A percentile compares a stretch with the other conserved stretches of the same genome.
These are phyloP conservation scores for Cystofilobasidium capitatum DNA, from an alignment of 768 basidiomycete species.

Conservation along the genomic window DNA sequence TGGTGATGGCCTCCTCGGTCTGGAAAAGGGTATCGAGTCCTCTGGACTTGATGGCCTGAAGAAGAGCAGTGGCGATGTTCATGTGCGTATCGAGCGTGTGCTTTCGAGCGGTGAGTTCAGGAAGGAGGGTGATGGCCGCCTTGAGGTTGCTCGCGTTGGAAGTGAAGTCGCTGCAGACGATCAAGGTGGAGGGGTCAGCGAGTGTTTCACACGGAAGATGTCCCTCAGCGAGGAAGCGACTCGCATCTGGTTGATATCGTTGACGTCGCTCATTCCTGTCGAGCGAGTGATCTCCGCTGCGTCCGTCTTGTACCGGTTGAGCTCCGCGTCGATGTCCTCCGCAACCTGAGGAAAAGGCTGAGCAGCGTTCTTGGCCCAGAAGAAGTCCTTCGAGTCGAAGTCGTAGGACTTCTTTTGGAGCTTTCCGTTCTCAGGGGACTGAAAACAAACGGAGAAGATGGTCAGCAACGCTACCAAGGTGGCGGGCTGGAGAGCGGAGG, in stretches of 20 bases:
- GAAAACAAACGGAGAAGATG: slow-evolving; percentile 1
- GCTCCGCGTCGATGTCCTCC: slow-evolving; percentile 85
- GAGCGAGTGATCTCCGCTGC: slow-evolving; percentile 93
- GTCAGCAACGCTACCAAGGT: background rate
- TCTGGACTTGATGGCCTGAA: slow-evolving; percentile 90
- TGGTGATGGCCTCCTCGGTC: slow-evolving; percentile 78
- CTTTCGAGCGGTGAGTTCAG: slow-evolving; percentile 92
- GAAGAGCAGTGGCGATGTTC: slow-evolving; percentile 92
- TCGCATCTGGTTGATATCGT: slow-evolving; percentile 86
- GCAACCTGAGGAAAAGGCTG: slow-evolving; percentile 98
- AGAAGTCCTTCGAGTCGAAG: slow-evolving; percentile 95
- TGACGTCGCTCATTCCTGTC: slow-evolving; percentile 91
- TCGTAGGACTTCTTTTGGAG: slow-evolving; percentile 73
- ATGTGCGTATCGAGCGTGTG: slow-evolving; percentile 96
- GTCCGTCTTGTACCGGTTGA: slow-evolving; percentile 81
- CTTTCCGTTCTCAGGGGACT: slow-evolving; percentile 48
- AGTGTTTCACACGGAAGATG: too few relatives aligned
- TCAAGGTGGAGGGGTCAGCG: background rate
- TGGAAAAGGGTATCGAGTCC: slow-evolving; percentile 96
- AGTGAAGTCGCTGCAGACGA: slow-evolving; percentile 61
- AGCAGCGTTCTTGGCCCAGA: slow-evolving; percentile 93
- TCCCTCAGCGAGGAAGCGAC: slow-evolving; percentile 34
- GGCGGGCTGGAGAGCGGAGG: background rate
- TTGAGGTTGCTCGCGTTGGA: slow-evolving; percentile 90
- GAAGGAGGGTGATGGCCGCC: slow-evolving; percentile 91